Evolutionary conservation across 2,329 filamentous ascomycete species (phyloP).

Genomic region (Botrytis fabae): DNA sequence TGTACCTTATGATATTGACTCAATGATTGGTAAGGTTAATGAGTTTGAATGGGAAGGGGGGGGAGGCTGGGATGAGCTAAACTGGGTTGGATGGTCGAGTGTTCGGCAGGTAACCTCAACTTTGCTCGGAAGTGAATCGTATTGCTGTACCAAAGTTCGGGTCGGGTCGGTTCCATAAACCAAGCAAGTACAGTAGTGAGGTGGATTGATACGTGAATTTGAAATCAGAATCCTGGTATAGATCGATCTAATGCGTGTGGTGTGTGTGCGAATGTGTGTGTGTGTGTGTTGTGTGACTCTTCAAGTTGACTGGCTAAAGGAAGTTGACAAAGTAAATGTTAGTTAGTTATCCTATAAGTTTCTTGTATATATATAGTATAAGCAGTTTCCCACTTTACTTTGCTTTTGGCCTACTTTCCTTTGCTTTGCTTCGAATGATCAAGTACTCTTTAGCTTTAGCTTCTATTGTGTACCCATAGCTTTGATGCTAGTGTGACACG

Average conservation of each 20-base stretch:
- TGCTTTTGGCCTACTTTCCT: background rate
- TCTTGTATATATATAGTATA: constrained; percentile 14
- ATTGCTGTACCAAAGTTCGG: too few relatives aligned
- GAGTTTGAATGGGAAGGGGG: background rate
- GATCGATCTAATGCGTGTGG: background rate
- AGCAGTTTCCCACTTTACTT: background rate
- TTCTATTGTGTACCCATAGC: background rate
- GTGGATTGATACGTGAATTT: background rate
- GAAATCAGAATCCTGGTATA: background rate
- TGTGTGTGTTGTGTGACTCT: background rate
- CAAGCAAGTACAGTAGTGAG: background rate
- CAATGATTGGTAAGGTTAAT: constrained; percentile 3
- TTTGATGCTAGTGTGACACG: background rate
- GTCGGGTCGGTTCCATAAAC: background rate
- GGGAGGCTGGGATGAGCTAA: constrained; percentile 5
- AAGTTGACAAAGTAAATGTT: background rate
- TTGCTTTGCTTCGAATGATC: background rate
- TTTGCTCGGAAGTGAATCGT: background rate
- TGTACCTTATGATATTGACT: background rate
- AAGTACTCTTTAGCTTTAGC: background rate
- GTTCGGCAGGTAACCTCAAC: background rate
- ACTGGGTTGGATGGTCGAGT: background rate
- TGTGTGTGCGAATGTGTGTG: background rate
- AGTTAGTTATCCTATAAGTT: background rate
- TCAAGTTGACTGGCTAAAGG: constrained; percentile 1